Conservation (phyloP, 192 early-diverging fungal genomes). For the Coemansia sp. region DNA sequence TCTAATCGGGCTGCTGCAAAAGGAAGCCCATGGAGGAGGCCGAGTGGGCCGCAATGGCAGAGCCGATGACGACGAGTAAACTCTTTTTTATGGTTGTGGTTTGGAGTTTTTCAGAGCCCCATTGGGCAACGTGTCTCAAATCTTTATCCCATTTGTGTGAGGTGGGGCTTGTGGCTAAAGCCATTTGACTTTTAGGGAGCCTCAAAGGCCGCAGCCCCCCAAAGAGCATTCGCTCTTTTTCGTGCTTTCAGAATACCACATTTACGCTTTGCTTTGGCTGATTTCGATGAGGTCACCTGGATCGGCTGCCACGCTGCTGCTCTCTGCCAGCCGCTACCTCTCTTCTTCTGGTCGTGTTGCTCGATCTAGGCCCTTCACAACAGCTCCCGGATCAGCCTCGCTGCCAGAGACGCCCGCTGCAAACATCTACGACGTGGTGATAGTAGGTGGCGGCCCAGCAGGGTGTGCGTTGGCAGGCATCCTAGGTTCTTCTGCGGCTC, state of each 20-base stretch:
- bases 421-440: conserved; percentile 73
- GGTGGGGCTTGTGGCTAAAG: too few relatives aligned
- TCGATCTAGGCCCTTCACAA: neutral
- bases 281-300: neutral
- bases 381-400: neutral
- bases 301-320: neutral
- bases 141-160: too few relatives aligned
- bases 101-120: too few relatives aligned
- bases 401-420: neutral
- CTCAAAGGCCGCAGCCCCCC: too few relatives aligned
- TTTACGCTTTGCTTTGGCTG: neutral
- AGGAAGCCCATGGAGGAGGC: conserved; percentile 28
- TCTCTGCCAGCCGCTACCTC: neutral
- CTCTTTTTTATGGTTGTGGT: too few relatives aligned
- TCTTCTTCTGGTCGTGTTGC: neutral
- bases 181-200: too few relatives aligned
- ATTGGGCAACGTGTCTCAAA: neutral
- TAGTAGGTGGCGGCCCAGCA: conserved; percentile 88
- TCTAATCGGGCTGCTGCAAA: conserved; percentile 60
- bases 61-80: conserved; percentile 10
- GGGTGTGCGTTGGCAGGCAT: conserved; percentile 82
- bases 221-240: neutral
- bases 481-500: conserved; percentile 38
- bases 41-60: conserved; percentile 17
- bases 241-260: neutral